Percentiles rank a stretch among this genome's conserved stretches.
These are phyloP conservation scores for Ehretia macrophylla DNA, from an alignment of 257 asterid genomes.

Conservation along the genomic window DNA sequence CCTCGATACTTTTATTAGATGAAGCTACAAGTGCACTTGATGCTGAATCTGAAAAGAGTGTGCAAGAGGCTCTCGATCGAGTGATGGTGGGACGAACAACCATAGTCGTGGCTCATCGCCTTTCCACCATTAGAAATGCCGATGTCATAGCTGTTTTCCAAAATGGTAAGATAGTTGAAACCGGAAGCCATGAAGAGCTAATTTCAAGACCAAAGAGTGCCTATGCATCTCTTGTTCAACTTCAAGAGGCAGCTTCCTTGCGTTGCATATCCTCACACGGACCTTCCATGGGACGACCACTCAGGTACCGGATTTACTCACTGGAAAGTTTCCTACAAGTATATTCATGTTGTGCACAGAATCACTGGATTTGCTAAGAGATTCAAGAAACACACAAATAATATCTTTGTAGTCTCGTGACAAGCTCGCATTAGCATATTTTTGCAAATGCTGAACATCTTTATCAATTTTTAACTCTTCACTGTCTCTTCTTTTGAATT, in stretches of 20 bases:
- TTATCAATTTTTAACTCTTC: neutral
- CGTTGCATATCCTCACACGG: constrained; percentile 67
- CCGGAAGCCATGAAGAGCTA: constrained; percentile 90
- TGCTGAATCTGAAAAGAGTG: constrained; percentile 91
- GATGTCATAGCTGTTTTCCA: constrained; percentile 85
- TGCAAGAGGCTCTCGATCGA: constrained; percentile 96
- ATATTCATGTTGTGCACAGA: no score
- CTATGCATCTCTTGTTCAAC: constrained; percentile 79
- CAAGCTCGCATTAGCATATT: no score
- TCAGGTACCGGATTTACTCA: constrained; percentile 36
- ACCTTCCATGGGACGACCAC: constrained; percentile 51
- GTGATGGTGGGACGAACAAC: constrained; percentile 96
- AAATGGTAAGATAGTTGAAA: constrained; percentile 70
- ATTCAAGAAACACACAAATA: no score
- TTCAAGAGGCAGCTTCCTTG: constrained; percentile 71
- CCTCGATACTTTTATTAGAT: constrained; percentile 78
- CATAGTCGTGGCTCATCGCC: constrained; percentile 84
- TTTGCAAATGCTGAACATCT: no score
- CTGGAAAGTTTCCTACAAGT: neutral
- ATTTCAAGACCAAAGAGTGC: constrained; percentile 71
- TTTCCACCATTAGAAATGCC: constrained; percentile 85
- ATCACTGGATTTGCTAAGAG: no score
- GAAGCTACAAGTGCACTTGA: constrained; percentile 99
- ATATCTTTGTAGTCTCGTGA: no score
- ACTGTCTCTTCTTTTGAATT: neutral